Conservation (phyloP, 345 rosid genomes). For the Murraya paniculata region DNA sequence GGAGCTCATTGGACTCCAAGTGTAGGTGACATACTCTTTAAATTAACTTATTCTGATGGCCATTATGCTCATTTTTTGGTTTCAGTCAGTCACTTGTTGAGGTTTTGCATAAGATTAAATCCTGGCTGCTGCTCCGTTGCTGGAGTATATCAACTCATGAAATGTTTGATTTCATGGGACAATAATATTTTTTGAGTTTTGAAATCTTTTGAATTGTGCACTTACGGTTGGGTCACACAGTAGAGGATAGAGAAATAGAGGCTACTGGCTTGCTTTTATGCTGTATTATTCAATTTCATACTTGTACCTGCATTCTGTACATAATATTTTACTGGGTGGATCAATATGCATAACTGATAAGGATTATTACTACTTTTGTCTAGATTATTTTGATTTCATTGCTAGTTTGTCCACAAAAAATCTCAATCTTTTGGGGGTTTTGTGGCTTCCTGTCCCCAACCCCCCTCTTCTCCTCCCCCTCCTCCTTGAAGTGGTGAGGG, state of each 20-base stretch:
- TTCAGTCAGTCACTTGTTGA: conserved; percentile 1
- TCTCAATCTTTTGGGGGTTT: background rate
- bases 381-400: background rate
- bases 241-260: background rate
- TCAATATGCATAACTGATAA: background rate
- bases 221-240: background rate
- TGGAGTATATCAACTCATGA: background rate
- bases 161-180: background rate
- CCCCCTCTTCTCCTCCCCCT: no score
- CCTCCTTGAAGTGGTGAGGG: background rate
- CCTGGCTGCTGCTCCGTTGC: background rate
- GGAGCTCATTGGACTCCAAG: conserved; percentile 96
- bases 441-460: background rate
- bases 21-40: conserved; percentile 46
- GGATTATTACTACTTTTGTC: background rate
- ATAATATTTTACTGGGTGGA: no score
- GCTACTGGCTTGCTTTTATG: background rate
- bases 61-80: conserved; percentile 1
- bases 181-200: background rate
- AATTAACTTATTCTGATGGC: conserved; percentile 1
- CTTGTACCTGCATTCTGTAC: background rate
- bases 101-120: background rate
- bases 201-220: background rate
- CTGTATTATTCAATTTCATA: background rate
- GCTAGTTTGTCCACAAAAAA: background rate